Conservation (phyloP, 768 basidiomycete species). For the Pisolithus marmoratus region DNA sequence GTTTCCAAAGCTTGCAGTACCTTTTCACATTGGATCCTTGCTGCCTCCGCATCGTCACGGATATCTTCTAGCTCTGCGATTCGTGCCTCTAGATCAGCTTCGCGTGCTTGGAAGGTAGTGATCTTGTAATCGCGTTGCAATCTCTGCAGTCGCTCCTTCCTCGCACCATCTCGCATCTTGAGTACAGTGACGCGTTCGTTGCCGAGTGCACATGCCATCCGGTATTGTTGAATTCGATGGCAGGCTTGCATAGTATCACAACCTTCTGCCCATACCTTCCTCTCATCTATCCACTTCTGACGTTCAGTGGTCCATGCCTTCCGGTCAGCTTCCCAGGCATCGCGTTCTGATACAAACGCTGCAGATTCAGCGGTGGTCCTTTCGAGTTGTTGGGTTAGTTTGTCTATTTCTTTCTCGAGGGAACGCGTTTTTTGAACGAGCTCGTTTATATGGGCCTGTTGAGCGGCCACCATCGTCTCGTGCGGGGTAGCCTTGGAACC, state of each 20-base stretch:
- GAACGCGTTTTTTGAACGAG: slow-evolving; percentile 64
- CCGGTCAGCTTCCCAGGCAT: slow-evolving; percentile 21
- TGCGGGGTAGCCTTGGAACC: slow-evolving; percentile 29
- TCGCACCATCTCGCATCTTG: slow-evolving; percentile 46
- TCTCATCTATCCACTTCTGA: slow-evolving; percentile 47
- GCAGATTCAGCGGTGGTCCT: slow-evolving; percentile 25
- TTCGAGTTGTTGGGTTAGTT: slow-evolving; percentile 45
- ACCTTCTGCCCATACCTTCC: slow-evolving; percentile 54
- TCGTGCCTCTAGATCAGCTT: slow-evolving; percentile 52
- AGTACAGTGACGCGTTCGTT: slow-evolving; percentile 45
- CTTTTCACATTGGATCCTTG: slow-evolving; percentile 18
- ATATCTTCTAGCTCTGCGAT: slow-evolving; percentile 49
- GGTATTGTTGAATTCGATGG: slow-evolving; percentile 61
- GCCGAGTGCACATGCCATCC: slow-evolving; percentile 48
- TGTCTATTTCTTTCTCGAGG: slow-evolving; percentile 55
- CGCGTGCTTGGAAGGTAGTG: slow-evolving; percentile 59
- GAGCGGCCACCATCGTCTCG: slow-evolving; percentile 51
- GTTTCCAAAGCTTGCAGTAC: slow-evolving; percentile 24
- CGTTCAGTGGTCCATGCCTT: slow-evolving; percentile 17
- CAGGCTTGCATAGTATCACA: slow-evolving; percentile 58
- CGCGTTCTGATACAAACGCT: slow-evolving; percentile 37
- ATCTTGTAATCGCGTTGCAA: slow-evolving; percentile 64
- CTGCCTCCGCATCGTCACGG: slow-evolving; percentile 23
- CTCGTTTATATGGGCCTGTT: slow-evolving; percentile 67
- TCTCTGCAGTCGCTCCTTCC: slow-evolving; percentile 53